Conservation (phyloP, 257 asterid genomes). For the Capsicum rhomboideum region DNA sequence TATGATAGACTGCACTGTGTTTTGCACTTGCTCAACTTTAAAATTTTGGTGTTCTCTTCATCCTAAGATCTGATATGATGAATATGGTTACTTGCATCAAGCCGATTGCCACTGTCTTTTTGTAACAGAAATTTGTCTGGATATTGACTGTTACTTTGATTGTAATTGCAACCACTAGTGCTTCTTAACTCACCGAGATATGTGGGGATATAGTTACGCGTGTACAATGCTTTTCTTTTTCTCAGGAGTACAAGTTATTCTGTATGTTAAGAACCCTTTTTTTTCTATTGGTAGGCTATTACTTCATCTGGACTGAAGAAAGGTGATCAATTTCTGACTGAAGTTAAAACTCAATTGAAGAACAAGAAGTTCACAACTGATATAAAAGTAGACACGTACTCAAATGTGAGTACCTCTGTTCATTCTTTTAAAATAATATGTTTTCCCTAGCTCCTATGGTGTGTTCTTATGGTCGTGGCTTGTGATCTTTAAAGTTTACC, state of each 20-base stretch:
- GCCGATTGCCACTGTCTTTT: background rate
- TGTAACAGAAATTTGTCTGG: background rate
- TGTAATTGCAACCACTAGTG: background rate
- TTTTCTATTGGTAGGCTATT: too few species aligned
- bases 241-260: background rate
- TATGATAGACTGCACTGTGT: background rate
- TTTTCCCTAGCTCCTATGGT: background rate
- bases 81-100: background rate
- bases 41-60: background rate
- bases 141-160: background rate
- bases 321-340: background rate
- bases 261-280: too few species aligned
- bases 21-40: background rate
- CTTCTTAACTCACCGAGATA: background rate
- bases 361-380: background rate
- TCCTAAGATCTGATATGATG: background rate
- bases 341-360: conserved; percentile 4
- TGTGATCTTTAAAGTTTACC: background rate
- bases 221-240: background rate
- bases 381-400: background rate
- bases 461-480: background rate
- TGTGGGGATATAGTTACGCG: background rate
- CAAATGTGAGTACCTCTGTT: background rate
- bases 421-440: background rate
- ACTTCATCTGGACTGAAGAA: too few species aligned